Percentiles rank a stretch among this genome's conserved stretches.
These are phyloP conservation scores for Russula vinacea DNA, from an alignment of 768 basidiomycete genomes.

Conservation along the genomic window DNA sequence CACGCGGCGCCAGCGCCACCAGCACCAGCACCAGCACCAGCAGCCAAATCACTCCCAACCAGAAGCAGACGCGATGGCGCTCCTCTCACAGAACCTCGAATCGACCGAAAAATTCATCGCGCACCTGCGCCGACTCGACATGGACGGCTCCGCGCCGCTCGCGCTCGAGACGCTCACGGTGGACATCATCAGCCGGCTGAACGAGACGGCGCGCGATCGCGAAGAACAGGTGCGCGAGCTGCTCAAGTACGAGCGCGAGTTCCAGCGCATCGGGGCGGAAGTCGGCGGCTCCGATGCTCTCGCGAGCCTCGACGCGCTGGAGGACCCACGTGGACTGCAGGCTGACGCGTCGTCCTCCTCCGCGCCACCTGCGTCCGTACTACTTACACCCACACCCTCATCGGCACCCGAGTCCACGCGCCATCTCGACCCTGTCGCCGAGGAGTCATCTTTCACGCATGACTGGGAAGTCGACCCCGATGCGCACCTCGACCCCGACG, in stretches of 20 bases:
- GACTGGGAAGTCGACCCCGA: slow-evolving; percentile 62
- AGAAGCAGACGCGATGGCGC: slow-evolving; percentile 62
- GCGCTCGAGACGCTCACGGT: slow-evolving; percentile 67
- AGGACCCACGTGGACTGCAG: slow-evolving; percentile 43
- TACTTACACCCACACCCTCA: too few species aligned
- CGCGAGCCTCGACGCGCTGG: slow-evolving; percentile 62
- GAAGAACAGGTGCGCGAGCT: slow-evolving; percentile 80
- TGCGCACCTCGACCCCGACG: slow-evolving; percentile 39
- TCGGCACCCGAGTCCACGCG: slow-evolving; percentile 13
- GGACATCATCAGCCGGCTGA: slow-evolving; percentile 71
- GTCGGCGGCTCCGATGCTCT: slow-evolving; percentile 74
- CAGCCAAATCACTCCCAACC: slow-evolving; percentile 34
- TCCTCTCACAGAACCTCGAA: slow-evolving; percentile 69
- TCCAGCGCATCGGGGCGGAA: slow-evolving; percentile 72
- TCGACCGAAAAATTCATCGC: slow-evolving; percentile 74
- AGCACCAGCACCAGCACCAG: slow-evolving; percentile 28
- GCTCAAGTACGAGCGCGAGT: slow-evolving; percentile 73
- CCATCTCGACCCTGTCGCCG: slow-evolving; percentile 34
- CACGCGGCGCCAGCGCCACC: slow-evolving; percentile 30
- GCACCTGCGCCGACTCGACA: slow-evolving; percentile 68
- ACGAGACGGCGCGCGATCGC: slow-evolving; percentile 70
- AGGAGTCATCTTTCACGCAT: slow-evolving; percentile 36
- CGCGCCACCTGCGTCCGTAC: slow-evolving; percentile 29
- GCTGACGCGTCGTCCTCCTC: slow-evolving; percentile 39
- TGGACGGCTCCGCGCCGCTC: slow-evolving; percentile 40